Evolutionary conservation across 176 grass and related monocot species (phyloP).

Genomic region (Dactylis glomerata): DNA sequence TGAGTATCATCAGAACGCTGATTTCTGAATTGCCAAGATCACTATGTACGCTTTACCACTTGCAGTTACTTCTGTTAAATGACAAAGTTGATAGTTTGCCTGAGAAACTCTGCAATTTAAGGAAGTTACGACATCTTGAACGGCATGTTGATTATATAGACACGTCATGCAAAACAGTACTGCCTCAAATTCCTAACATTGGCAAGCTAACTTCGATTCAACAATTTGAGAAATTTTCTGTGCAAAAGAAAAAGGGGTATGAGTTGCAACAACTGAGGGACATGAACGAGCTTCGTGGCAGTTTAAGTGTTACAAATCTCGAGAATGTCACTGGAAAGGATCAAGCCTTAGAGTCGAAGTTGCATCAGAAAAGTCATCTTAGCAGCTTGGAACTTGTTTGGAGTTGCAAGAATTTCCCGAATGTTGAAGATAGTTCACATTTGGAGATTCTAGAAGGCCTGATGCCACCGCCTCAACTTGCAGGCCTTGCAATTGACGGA

Average conservation of each 20-base stretch:
- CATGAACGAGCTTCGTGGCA: conserved; percentile 9
- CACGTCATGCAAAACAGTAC: too few species aligned
- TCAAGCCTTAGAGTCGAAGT: not conserved
- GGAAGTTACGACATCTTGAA: not conserved
- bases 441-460: not conserved
- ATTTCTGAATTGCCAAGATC: conserved; percentile 2
- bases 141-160: too few species aligned
- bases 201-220: conserved; percentile 9
- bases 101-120: not conserved
- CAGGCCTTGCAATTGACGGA: not conserved
- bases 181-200: not conserved
- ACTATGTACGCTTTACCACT: conserved; percentile 16
- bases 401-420: not conserved
- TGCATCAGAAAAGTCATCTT: not conserved
- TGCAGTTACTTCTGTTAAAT: not conserved
- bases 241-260: conserved; percentile 19
- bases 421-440: not conserved
- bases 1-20: not conserved
- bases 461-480: not conserved
- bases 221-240: not conserved
- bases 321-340: not conserved
- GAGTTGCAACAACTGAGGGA: not conserved
- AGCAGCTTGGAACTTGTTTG: not conserved
- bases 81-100: not conserved
- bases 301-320: not conserved